Evolutionary conservation across 225 moss, liverwort and hornwort genomes (phyloP).

Genomic region (Bryum argenteum): DNA sequence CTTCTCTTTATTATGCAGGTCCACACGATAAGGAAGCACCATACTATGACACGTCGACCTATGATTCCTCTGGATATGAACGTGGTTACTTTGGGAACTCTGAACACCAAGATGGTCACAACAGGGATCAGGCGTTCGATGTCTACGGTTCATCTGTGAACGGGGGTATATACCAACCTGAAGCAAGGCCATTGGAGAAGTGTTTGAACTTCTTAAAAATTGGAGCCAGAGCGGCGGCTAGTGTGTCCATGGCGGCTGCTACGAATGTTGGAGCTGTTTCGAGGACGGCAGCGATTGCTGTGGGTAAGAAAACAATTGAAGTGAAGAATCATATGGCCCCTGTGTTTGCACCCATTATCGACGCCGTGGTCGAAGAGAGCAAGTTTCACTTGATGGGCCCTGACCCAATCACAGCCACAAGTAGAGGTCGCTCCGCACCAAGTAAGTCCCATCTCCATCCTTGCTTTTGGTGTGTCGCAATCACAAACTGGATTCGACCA

Average conservation of each 20-base stretch:
- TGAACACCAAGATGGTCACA: background rate
- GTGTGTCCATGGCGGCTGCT: background rate
- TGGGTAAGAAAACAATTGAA: constrained; percentile 4
- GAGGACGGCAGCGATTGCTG: background rate
- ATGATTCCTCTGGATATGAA: background rate
- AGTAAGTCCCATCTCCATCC: constrained; percentile 25
- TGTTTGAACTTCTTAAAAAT: background rate
- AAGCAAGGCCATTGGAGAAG: constrained; percentile 6
- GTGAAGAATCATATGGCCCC: constrained; percentile 3
- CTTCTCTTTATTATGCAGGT: no score
- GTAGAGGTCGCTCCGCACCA: background rate
- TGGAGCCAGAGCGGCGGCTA: background rate
- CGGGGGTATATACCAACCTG: background rate
- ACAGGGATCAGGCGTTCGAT: background rate
- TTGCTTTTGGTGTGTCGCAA: background rate
- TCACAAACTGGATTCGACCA: background rate
- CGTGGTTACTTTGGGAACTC: background rate
- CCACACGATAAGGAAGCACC: background rate
- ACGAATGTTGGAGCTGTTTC: background rate
- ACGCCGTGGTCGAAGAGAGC: constrained; percentile 32
- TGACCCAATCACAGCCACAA: background rate
- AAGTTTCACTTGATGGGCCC: background rate
- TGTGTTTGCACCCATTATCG: constrained; percentile 18
- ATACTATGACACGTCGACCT: background rate
- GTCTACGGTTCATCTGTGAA: background rate